Evolutionary conservation across 2,329 filamentous ascomycete species (phyloP).

Genomic region (Cladobotryum protrusum): DNA sequence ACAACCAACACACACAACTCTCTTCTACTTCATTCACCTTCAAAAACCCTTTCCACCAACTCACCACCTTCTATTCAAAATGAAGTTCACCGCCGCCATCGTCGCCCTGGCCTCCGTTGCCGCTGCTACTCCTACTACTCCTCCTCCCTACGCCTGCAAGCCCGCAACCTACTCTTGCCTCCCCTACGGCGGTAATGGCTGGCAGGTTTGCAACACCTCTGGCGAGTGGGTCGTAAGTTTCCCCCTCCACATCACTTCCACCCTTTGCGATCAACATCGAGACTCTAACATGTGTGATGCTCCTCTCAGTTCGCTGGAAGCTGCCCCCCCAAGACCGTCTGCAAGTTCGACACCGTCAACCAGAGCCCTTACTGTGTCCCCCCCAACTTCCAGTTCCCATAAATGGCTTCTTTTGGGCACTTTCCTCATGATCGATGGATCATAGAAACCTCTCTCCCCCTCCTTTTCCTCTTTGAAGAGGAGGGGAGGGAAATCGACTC

Average conservation of each 20-base stretch:
- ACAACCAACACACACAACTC: not conserved
- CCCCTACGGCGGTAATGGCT: conserved; percentile 18
- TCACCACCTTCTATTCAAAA: conserved; percentile 14
- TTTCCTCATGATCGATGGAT: too few relatives aligned
- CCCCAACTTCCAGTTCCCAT: conserved; percentile 19
- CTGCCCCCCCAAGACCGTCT: conserved; percentile 31
- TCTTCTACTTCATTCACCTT: not conserved
- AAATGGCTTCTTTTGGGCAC: not conserved
- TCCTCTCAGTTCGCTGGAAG: conserved; percentile 23
- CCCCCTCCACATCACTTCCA: not conserved
- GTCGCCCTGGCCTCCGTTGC: conserved; percentile 16
- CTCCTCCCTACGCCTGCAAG: conserved; percentile 19
- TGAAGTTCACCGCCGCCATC: conserved; percentile 26
- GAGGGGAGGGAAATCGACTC: too few relatives aligned
- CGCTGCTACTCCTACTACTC: conserved; percentile 9
- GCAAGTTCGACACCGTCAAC: conserved; percentile 30
- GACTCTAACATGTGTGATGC: not conserved
- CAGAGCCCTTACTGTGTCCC: conserved; percentile 34
- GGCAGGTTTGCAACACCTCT: conserved; percentile 28
- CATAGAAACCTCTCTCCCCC: too few relatives aligned
- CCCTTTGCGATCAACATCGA: not conserved
- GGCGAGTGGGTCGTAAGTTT: conserved; percentile 29
- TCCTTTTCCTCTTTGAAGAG: too few relatives aligned
- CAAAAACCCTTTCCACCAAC: conserved; percentile 3
- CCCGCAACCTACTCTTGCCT: conserved; percentile 32